Conservation (phyloP, 441 rosid species). For the Bruguiera hainesii region DNA sequence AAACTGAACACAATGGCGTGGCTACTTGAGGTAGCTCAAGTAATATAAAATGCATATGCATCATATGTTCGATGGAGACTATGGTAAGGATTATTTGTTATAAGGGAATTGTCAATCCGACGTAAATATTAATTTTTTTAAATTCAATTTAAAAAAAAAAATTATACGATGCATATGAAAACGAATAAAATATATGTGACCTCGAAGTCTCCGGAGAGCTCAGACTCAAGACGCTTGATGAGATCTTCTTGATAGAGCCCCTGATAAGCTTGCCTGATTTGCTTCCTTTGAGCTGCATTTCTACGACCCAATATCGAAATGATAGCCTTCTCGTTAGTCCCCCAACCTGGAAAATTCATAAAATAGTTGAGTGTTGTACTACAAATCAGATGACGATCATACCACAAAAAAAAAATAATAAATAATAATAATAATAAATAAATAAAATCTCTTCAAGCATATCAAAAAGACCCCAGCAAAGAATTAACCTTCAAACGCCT, state of each 20-base stretch:
- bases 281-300: constrained; percentile 58
- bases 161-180: not conserved
- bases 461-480: too few relatives aligned
- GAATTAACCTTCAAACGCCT: constrained; percentile 36
- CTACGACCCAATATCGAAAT: constrained; percentile 49
- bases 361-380: not conserved
- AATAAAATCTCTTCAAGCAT: not conserved
- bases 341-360: constrained; percentile 46
- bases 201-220: constrained; percentile 69
- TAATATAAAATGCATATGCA: too few relatives aligned
- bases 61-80: too few relatives aligned
- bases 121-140: too few relatives aligned
- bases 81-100: too few relatives aligned
- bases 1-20: too few relatives aligned
- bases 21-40: too few relatives aligned
- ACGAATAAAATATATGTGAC: constrained; percentile 15
- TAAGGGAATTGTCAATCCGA: too few relatives aligned
- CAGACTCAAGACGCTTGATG: constrained; percentile 61
- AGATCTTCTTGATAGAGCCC: constrained; percentile 54
- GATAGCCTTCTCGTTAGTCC: constrained; percentile 58
- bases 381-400: not conserved
- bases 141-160: too few relatives aligned
- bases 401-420: not conserved
- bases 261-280: constrained; percentile 51
- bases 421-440: too few relatives aligned